Conservation (phyloP, 208 protist genomes). For the Leishmania amazonensis region DNA sequence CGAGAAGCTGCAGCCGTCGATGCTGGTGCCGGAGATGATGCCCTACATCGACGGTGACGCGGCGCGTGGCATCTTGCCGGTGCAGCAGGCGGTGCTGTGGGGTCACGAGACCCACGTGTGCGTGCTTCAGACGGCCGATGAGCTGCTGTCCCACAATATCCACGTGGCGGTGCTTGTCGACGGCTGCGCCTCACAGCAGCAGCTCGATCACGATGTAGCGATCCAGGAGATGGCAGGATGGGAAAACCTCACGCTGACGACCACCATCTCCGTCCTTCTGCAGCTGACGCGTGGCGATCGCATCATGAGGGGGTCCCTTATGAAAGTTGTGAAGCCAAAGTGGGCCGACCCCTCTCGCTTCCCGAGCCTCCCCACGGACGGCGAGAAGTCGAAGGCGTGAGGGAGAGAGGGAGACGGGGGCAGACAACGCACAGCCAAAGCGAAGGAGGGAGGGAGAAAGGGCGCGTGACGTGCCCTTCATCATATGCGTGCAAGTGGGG, state of each 20-base stretch:
- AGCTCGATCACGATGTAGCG: constrained; percentile 48
- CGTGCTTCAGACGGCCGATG: constrained; percentile 74
- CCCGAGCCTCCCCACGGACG: background rate
- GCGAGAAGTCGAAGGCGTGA: background rate
- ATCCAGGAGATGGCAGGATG: constrained; percentile 57
- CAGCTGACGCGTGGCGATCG: constrained; percentile 46
- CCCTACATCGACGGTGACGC: constrained; percentile 31
- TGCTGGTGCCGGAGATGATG: constrained; percentile 53
- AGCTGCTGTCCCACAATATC: constrained; percentile 66
- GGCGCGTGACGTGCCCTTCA: background rate
- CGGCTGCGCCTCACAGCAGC: constrained; percentile 66
- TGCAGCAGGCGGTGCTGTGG: constrained; percentile 68
- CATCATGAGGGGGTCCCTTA: background rate
- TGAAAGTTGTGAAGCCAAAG: background rate
- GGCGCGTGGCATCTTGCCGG: constrained; percentile 20
- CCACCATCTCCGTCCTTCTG: constrained; percentile 61
- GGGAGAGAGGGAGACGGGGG: background rate
- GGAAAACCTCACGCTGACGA: constrained; percentile 49
- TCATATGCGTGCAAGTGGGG: background rate
- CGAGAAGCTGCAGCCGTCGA: constrained; percentile 57
- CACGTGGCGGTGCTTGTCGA: constrained; percentile 63
- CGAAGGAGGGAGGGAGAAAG: background rate
- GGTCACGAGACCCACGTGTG: constrained; percentile 86
- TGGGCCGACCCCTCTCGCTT: background rate
- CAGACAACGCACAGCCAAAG: background rate